Evolutionary conservation across 2,329 filamentous ascomycete species (phyloP), one percentile per base, ranked within the genome.

Genomic region (Sodiomyces alkalinus): DNA sequence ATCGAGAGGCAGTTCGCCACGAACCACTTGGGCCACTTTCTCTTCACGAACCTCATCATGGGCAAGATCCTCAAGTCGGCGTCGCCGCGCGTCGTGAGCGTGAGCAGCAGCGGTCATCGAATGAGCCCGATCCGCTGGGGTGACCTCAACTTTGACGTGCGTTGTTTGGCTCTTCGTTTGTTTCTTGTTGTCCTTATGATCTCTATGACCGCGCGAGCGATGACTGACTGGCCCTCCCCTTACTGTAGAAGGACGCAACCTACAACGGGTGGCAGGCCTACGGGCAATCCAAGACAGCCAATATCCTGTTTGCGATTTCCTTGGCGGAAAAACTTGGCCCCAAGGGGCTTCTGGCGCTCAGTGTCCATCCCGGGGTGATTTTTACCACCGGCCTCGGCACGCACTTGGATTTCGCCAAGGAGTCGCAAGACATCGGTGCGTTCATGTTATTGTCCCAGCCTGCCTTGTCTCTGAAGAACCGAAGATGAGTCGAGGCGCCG

Each of bases 11-110:
- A 60, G 31, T 55, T 65, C 27, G 55, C 48, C 0, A 52, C 51
- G 3, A 62, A 62, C 28, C 54, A 65, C 28, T 28, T 65, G 5
- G 54, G 52, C 0, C 61, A 61, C 38, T 65, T 57, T 27, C 45
- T 64, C 3, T 46, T 66, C 19, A 54, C 56, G 10, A 58, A 58
- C 35, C 41, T 60, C 13, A 41, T 64, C 25, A 53, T 60, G 45
- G 44, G 44, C 0, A 60, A 59, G 38, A 33, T 64, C 4, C 40
- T 60, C 12, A 45, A 43, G 4, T 41, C 52, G 19, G 33, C 26
- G 30, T 42, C 35, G 19, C 49, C 36, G 7, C 44, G 60, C 0
- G 41, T 64, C 7, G 46, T 64, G 19, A 62, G 52, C 31, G 46
- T 64, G 6, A 49, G 46, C n/a, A 46, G 46, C 31, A 35, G 47